Evolutionary conservation across 1,284 basidiomycete genomes (phyloP).

Genomic region (Cutaneotrichosporon sp.): DNA sequence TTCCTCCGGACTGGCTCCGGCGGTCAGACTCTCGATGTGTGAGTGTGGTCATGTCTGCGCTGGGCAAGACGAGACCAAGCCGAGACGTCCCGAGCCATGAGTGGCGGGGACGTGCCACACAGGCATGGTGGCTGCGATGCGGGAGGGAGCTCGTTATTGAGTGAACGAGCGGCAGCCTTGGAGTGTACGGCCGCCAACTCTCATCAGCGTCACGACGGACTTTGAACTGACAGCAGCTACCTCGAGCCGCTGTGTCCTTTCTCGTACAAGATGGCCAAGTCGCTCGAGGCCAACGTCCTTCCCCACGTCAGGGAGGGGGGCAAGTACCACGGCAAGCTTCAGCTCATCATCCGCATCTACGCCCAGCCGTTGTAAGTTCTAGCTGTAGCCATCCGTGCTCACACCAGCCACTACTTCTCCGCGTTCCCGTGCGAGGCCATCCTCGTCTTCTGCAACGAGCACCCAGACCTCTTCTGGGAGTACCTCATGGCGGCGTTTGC

Average conservation of each 20-base stretch:
- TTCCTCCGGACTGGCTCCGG: conserved; percentile 66
- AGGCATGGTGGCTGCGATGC: too few relatives aligned
- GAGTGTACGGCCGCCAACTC: too few relatives aligned
- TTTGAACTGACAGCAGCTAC: conserved; percentile 31
- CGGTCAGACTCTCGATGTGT: conserved; percentile 76
- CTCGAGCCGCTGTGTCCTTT: conserved; percentile 81
- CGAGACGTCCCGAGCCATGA: too few relatives aligned
- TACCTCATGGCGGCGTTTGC: conserved; percentile 72
- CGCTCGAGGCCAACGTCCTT: conserved; percentile 45
- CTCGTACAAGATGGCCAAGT: conserved; percentile 49
- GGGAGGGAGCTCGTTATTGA: too few relatives aligned
- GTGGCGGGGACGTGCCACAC: too few relatives aligned
- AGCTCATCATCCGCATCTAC: conserved; percentile 71
- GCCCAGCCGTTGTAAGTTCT: conserved; percentile 60
- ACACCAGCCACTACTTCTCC: conserved; percentile 63
- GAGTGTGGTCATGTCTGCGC: too few relatives aligned
- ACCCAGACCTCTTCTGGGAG: conserved; percentile 71
- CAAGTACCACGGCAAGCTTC: conserved; percentile 69
- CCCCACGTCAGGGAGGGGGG: conserved; percentile 54
- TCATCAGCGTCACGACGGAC: not conserved
- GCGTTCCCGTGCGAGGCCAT: conserved; percentile 75
- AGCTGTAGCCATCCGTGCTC: too few relatives aligned
- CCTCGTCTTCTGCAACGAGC: conserved; percentile 64
- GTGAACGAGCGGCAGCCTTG: too few relatives aligned
- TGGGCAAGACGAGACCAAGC: too few relatives aligned